Evolutionary conservation across 139 green algal genomes (phyloP).

Genomic region (Klebsormidium nitens): DNA sequence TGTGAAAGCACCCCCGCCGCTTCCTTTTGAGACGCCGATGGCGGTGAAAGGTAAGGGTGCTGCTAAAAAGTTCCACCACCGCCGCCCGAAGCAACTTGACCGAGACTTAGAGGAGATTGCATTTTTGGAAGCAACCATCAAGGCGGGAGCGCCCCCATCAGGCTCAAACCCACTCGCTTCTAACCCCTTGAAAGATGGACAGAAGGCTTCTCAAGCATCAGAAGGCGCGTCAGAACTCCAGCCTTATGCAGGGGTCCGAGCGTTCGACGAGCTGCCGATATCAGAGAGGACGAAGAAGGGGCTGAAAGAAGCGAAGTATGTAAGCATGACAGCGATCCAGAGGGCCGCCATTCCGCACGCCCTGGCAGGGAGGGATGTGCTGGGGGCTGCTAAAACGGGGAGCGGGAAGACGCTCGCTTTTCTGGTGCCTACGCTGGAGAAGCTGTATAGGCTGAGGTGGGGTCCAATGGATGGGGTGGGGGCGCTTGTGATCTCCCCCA

Average conservation of each 20-base stretch:
- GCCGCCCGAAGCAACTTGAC: no score
- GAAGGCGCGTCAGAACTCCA: background rate
- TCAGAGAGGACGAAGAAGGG: conserved; percentile 24
- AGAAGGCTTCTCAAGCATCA: background rate
- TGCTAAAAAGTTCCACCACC: no score
- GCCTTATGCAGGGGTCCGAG: conserved; percentile 27
- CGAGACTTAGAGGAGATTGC: conserved; percentile 22
- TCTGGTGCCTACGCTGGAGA: conserved; percentile 86
- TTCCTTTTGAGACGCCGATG: no score
- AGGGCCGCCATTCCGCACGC: conserved; percentile 83
- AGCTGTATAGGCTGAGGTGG: conserved; percentile 81
- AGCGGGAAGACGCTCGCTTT: conserved; percentile 95
- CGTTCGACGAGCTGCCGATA: conserved; percentile 38
- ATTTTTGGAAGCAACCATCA: conserved; percentile 21
- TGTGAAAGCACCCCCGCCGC: no score
- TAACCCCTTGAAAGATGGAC: conserved; percentile 7
- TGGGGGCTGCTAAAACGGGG: conserved; percentile 97
- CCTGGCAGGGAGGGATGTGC: conserved; percentile 79
- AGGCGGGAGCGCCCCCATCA: conserved; percentile 16
- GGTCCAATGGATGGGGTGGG: conserved; percentile 79
- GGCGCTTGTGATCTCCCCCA: conserved; percentile 88
- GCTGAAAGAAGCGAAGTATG: conserved; percentile 28
- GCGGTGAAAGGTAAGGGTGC: no score
- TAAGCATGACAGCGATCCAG: conserved; percentile 84
- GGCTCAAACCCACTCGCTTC: conserved; percentile 26